Conservation (phyloP, 805 yeast genomes). For the Schwanniomyces polymorphus region DNA sequence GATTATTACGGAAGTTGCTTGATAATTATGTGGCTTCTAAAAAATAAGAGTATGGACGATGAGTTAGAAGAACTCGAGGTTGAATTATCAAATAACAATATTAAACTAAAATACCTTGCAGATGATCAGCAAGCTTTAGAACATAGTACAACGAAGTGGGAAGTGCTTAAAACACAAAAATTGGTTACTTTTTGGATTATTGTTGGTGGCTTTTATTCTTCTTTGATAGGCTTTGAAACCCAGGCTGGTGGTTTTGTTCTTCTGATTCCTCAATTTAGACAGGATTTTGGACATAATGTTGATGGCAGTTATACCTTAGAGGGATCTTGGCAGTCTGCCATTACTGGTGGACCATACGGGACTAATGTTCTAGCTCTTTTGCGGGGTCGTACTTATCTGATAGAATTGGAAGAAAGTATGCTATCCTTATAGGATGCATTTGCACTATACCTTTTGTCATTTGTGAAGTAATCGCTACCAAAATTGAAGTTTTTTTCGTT, state of each 20-base stretch:
- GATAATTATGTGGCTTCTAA: too few species aligned
- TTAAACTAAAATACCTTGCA: too few species aligned
- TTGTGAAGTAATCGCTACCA: conserved; percentile 5
- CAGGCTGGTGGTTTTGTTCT: conserved; percentile 1
- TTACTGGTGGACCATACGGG: conserved; percentile 2
- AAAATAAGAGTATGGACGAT: too few species aligned
- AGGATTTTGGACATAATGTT: conserved; percentile 1
- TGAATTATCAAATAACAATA: too few species aligned
- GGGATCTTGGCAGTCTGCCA: conserved; percentile 3
- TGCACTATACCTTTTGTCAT: conserved; percentile 3
- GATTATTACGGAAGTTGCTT: too few species aligned
- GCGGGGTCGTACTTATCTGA: conserved; percentile 4
- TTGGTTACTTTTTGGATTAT: too few species aligned
- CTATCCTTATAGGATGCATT: neutral
- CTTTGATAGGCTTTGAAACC: conserved; percentile 4
- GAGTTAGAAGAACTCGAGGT: too few species aligned
- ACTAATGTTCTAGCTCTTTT: neutral
- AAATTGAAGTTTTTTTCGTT: conserved; percentile 4
- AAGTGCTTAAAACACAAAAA: too few species aligned
- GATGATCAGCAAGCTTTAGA: too few species aligned
- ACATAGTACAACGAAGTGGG: too few species aligned
- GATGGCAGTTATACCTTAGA: neutral
- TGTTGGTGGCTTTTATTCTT: too few species aligned
- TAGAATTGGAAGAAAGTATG: conserved; percentile 5
- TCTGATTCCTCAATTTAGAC: conserved; percentile 3